Base-by-base conservation (phyloP, 495 filamentous ascomycete genomes). In the Penicillium soppii region DNA sequence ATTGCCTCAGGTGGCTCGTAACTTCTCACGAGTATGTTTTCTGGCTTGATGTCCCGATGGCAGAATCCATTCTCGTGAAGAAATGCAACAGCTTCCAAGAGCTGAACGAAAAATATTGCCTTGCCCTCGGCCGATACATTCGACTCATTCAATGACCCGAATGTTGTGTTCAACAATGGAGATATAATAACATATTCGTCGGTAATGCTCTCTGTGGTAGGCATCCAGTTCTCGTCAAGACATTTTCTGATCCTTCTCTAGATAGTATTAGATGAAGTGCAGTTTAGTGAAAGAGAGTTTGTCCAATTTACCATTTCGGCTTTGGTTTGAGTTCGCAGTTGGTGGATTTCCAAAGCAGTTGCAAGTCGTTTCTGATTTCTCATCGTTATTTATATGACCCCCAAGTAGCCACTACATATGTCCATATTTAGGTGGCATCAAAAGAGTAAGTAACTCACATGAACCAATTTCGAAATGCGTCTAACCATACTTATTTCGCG, bases 21-120 rank as follows among this genome's bases (percentile, higher is more conserved):
- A 22, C 21, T 49, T 23, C 35, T 49, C 21, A 49, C 46, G 5
- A 49, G 35, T 7, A 49, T 20, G 56, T 95, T 95, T 66, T 94
- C 91, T 0, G 90, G 90, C 64, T 94, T 95, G 71, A 95, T 92
- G 68, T 95, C 90, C 43, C 90, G 83, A 63, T 95, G 90, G 12
- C 91, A 82, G 36, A 95, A 83, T 15, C 90, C 89, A 69, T 94
- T 90, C 2, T 85, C 81, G 67, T 95, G 90, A 30, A 95, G 66
- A 66, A 94, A 95, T 66, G 92, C 91, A 52, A 95, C 90, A 26
- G 46, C 33, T 21, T 40, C 46, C 13, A 49, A 10, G 5, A 49
- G 21, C 33, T 40, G 46, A 17, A 15, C 13, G 33, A 40, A 49
- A 15, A 37, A 49, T 2, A 12, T 37, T 7, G 9, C 19, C 39